Percentiles rank a stretch among this genome's conserved stretches.
These are phyloP conservation scores for Sphaerostilbella broomeana DNA, from an alignment of 2,329 filamentous ascomycete species.

Conservation along the genomic window DNA sequence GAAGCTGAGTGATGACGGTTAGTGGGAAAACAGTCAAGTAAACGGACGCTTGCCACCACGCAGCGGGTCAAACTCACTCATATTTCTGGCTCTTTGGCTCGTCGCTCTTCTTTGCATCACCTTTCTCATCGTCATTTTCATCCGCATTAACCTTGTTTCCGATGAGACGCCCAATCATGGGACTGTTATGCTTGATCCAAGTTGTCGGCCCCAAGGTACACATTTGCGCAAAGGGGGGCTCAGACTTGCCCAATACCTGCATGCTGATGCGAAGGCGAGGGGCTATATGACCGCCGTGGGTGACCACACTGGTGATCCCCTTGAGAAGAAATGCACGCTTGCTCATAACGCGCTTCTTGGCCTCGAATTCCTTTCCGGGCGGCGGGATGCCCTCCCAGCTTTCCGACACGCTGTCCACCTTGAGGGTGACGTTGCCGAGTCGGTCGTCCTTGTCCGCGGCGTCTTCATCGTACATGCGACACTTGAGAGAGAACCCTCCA, in stretches of 20 bases:
- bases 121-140: slow-evolving; percentile 39
- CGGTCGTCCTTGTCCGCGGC: slow-evolving; percentile 78
- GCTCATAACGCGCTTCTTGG: slow-evolving; percentile 80
- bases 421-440: slow-evolving; percentile 76
- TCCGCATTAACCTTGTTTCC: slow-evolving; percentile 63
- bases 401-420: slow-evolving; percentile 52
- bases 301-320: slow-evolving; percentile 57
- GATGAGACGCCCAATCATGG: slow-evolving; percentile 75
- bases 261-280: slow-evolving; percentile 68
- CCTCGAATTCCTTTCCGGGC: slow-evolving; percentile 52
- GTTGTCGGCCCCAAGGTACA: slow-evolving; percentile 72
- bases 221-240: slow-evolving; percentile 59
- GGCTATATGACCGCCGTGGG: slow-evolving; percentile 57
- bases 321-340: slow-evolving; percentile 78
- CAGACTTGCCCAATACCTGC: slow-evolving; percentile 69
- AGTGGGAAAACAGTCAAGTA: background rate
- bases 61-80: slow-evolving; percentile 49
- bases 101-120: slow-evolving; percentile 13
- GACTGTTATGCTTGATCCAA: slow-evolving; percentile 81
- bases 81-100: slow-evolving; percentile 62
- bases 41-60: background rate
- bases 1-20: slow-evolving; percentile 50
- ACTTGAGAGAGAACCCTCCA: slow-evolving; percentile 76
- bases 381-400: slow-evolving; percentile 63
- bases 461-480: slow-evolving; percentile 85